phyloP scores from a whole-genome alignment of 2,329 filamentous ascomycete species.

The Trichoderma sp. region DNA sequence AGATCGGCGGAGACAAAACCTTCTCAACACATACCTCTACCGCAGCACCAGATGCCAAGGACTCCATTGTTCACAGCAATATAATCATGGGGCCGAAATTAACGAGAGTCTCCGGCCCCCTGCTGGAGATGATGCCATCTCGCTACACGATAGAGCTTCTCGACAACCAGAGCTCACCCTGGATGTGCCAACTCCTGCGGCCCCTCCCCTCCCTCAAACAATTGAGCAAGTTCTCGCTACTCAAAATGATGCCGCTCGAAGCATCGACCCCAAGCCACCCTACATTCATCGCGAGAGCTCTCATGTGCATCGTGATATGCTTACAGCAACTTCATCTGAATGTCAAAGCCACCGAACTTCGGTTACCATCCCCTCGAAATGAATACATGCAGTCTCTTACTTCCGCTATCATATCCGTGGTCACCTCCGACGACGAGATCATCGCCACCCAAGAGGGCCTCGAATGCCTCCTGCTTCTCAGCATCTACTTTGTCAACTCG shows the following conservation, averaged over 20 bases:
- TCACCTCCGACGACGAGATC: constrained; percentile 23
- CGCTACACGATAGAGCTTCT: constrained; percentile 11
- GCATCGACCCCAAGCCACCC: constrained; percentile 14
- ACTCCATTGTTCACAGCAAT: background rate
- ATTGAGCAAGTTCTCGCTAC: constrained; percentile 10
- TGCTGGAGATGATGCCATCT: constrained; percentile 18
- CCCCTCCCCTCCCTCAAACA: constrained; percentile 21
- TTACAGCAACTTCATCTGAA: constrained; percentile 19
- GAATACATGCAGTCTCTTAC: constrained; percentile 17
- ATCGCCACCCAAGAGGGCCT: constrained; percentile 18
- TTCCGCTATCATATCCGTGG: background rate
- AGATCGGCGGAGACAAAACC: constrained; percentile 4
- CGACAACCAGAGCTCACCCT: constrained; percentile 21
- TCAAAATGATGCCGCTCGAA: constrained; percentile 23
- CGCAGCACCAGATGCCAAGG: no score
- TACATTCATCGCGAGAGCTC: constrained; percentile 11
- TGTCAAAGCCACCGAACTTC: background rate
- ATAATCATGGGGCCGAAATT: background rate
- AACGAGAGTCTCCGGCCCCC: background rate
- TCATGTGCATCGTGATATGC: constrained; percentile 22
- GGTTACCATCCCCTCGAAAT: background rate
- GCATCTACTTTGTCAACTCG: constrained; percentile 24
- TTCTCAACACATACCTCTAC: background rate
- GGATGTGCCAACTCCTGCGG: constrained; percentile 23
- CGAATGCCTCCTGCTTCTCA: constrained; percentile 20